Base-by-base conservation (phyloP, 768 basidiomycete species). In the Lactarius quietus region DNA sequence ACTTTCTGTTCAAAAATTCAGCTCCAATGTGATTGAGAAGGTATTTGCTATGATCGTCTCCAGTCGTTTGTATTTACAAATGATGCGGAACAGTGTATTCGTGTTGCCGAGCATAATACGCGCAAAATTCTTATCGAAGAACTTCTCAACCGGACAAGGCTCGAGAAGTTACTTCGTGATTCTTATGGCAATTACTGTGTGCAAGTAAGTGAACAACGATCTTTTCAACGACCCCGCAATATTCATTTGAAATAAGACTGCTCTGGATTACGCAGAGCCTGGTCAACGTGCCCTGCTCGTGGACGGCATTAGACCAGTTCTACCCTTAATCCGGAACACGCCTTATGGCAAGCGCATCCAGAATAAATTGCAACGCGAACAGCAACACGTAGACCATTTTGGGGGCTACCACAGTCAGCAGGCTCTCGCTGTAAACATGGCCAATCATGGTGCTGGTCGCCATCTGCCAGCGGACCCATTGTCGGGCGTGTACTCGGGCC, bases 261-360 rank as follows among this genome's bases (percentile, higher is more conserved):
- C 96, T 43, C 80, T 98, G 60, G 97, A 99, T 76, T 99, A 98
- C 69, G 95, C 97, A 39, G 97, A 98, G 71, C 90, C 95, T n/a
- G 81, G 76, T 26, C 97, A 99, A 76, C 89, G 97, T 65, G 86
- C 89, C 6, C 83, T 95, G 68, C 87, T 99, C 29, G 93, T 99
- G 23, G 96, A 98, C 73, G 93, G 93, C 70, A 99, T 99, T 75
- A 90, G 97, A 57, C 97, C 97, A n/a, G 94, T 98, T 66, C 83
- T 99, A 29, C 97, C 97, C 3, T 83, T 98, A 72, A 99, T 99
- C 74, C 91, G 97, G 73, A 99, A 99, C 78, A 99, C 97, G 12
- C 97, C 97, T 8, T 99, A 99, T 72, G 97, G 97, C 71, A 99
- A 99, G 81, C 89, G 97, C 52, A 99, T 99, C 73, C 96, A 98